Evolutionary conservation across 495 filamentous ascomycete species (phyloP), one percentile per base, ranked within the genome.

Genomic region (Talaromyces borbonicus): DNA sequence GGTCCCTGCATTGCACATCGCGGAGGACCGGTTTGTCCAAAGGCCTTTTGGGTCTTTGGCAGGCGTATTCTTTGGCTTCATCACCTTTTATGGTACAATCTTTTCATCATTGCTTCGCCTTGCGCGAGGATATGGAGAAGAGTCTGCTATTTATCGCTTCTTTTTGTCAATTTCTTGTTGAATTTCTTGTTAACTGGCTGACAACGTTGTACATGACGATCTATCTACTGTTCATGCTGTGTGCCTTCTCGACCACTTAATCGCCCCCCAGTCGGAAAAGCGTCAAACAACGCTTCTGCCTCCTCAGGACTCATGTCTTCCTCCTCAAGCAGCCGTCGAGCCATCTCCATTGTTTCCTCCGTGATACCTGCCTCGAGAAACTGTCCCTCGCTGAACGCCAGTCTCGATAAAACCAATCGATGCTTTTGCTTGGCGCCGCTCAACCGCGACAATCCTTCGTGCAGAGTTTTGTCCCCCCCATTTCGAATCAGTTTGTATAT

Each of bases 1-100:
- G 72, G 79, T 76, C 66, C 78, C 79, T 83, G 74, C 79, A 85
- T 84, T 81, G 80, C 80, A 84, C 80, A 83, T 54, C 79, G 79
- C 69, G 80, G 79, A 64, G 76, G 68, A 77, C 65, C 73, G 70
- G 66, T 71, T 63, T 60, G 72, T 77, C 75, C 72, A 80, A 72
- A 74, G 73, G 75, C 71, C 66, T 82, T 38, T 77, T 76, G 78
- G 79, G 74, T 74, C 74, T 76, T 72, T 78, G 72, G 74, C 69
- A 73, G 73, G 77, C 75, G 78, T 60, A 83, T 83, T 83, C 80
- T 84, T 83, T 83, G 78, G 71, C 81, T 72, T 72, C 58, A 57
- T 60, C 62, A 62, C 53, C 49, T 52, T 57, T 49, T 5, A 54
- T 63, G 50, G 44, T 46, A 14, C 62, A 63, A 63, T 62, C 68